phyloP scores from a whole-genome alignment of 345 rosid species.

The Heritiera fomes region DNA sequence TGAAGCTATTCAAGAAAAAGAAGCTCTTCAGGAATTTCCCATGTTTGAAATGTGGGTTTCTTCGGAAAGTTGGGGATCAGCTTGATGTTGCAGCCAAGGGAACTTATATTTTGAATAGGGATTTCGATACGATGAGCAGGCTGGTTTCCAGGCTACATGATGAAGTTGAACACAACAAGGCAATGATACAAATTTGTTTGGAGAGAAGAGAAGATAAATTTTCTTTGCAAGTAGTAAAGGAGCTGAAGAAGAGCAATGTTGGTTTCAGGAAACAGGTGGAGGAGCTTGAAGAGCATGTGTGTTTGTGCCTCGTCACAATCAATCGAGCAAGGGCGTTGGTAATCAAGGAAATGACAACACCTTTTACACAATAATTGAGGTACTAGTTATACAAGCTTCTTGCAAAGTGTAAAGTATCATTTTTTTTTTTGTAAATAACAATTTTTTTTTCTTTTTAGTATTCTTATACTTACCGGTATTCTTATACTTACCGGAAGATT shows the following conservation, averaged over 20 bases:
- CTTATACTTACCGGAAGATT: not conserved
- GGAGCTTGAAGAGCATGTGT: slow-evolving; percentile 50
- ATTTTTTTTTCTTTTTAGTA: not conserved
- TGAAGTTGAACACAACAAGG: slow-evolving; percentile 48
- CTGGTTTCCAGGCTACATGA: slow-evolving; percentile 47
- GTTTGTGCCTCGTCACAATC: slow-evolving; percentile 44
- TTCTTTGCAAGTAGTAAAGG: slow-evolving; percentile 34
- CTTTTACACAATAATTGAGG: slow-evolving; percentile 11
- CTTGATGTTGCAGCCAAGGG: slow-evolving; percentile 46
- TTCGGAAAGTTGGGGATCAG: slow-evolving; percentile 33
- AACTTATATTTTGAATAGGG: slow-evolving; percentile 44
- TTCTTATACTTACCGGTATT: not conserved
- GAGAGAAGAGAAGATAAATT: slow-evolving; percentile 31
- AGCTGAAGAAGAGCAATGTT: slow-evolving; percentile 36
- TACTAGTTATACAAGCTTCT: not conserved
- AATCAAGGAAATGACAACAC: slow-evolving; percentile 32
- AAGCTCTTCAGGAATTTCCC: slow-evolving; percentile 15
- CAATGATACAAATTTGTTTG: slow-evolving; percentile 37
- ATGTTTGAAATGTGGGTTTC: slow-evolving; percentile 26
- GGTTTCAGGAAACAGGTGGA: slow-evolving; percentile 41
- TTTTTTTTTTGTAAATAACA: not conserved
- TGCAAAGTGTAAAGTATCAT: not conserved
- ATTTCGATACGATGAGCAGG: slow-evolving; percentile 49
- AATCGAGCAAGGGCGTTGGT: slow-evolving; percentile 45
- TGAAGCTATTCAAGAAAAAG: slow-evolving; percentile 33